These are phyloP conservation scores for Saccharomyces hybrid DNA, from an alignment of 1,139 yeast genomes.

Conservation along the genomic window DNA sequence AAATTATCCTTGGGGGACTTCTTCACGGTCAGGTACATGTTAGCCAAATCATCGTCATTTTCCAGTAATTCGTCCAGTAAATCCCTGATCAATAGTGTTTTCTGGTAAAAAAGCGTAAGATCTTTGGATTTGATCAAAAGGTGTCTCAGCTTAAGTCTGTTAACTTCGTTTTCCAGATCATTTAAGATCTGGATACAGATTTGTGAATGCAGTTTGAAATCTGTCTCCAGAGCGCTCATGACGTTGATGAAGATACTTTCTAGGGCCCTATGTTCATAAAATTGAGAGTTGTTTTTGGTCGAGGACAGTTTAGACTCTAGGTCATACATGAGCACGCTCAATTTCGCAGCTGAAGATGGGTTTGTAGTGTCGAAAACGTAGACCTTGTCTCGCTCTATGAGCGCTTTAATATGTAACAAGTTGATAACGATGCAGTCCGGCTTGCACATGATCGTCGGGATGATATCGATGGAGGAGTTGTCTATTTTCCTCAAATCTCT, in stretches of 20 bases:
- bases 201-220: slow-evolving; percentile 62
- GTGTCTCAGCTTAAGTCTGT: slow-evolving; percentile 58
- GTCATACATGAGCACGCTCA: slow-evolving; percentile 81
- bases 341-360: slow-evolving; percentile 49
- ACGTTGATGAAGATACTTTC: slow-evolving; percentile 85
- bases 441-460: slow-evolving; percentile 78
- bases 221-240: slow-evolving; percentile 76
- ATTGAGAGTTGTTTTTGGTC: slow-evolving; percentile 24
- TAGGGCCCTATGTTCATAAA: slow-evolving; percentile 79
- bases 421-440: slow-evolving; percentile 64
- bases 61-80: slow-evolving; percentile 70
- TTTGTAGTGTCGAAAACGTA: slow-evolving; percentile 69
- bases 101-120: slow-evolving; percentile 58
- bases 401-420: slow-evolving; percentile 76
- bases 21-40: slow-evolving; percentile 56
- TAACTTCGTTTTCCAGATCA: slow-evolving; percentile 63
- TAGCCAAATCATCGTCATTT: slow-evolving; percentile 82
- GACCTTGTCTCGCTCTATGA: slow-evolving; percentile 72
- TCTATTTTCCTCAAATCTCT: slow-evolving; percentile 78
- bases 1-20: slow-evolving; percentile 38
- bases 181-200: slow-evolving; percentile 58
- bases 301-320: slow-evolving; percentile 67
- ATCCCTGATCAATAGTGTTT: slow-evolving; percentile 57
- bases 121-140: slow-evolving; percentile 59
- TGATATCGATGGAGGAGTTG: slow-evolving; percentile 79